Base-by-base conservation (phyloP, 768 basidiomycete genomes). In the Russula vinacea region DNA sequence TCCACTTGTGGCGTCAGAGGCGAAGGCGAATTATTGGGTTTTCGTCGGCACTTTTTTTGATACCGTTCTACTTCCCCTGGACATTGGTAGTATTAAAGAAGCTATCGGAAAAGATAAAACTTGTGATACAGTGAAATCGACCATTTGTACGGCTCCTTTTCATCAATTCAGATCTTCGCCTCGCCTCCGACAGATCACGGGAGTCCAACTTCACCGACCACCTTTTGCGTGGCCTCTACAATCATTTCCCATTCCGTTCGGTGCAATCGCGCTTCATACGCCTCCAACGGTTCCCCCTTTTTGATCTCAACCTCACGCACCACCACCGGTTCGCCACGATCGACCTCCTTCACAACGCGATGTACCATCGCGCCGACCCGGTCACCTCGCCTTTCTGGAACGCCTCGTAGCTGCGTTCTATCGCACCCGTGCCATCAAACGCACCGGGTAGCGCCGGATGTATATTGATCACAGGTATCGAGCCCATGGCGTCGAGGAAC, bases 361-460 rank as follows among this genome's bases (percentile, higher is more conserved):
- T 99, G 97, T 0, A 98, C 87, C 96, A 98, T 98, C 1, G 84
- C 86, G 0, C 97, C 95, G 0, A 89, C 86, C 62, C 81, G 79
- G 37, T 79, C 53, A 95, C 87, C 72, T 95, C 89, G 0, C 92
- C 92, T 60, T 79, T 83, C 71, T 89, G 82, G 73, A 91, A 97
- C 0, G 94, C 94, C 66, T 92, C 92, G 71, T 84, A 94, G 4
- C 95, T 93, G 13, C 96, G 79, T 67, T 89, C 84, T 59, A 98
- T 89, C 1, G 95, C 94, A 70, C 91, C 83, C n/a, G 91, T 86
- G 6, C 97, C 97, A 69, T 97, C 94, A 70, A 99, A 99, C n/a
- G 89, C 86, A 2, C 94, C 94, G 0, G 96, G 96, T 2, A 99
- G 78, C 5, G 97, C 97, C 8, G 97, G 97, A 71, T 98, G 97